Conservation (phyloP, 2,329 filamentous ascomycete genomes). For the Aspergillus novofumigatus region DNA sequence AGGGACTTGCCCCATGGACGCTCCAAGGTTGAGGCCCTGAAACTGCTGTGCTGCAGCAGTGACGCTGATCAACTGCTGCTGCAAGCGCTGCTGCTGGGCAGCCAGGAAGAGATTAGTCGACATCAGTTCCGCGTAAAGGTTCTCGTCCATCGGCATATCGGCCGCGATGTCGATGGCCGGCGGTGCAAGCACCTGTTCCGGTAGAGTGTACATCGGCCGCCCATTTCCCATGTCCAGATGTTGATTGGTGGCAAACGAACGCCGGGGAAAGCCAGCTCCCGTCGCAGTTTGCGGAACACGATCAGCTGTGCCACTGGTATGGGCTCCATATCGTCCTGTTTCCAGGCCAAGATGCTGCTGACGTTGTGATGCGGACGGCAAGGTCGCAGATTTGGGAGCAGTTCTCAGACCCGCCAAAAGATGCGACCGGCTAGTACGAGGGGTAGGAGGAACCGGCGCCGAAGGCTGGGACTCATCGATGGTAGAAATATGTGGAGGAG, state of each 20-base stretch:
- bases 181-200: conserved; percentile 71
- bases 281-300: conserved; percentile 58
- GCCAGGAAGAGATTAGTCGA: conserved; percentile 89
- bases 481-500: conserved; percentile 68
- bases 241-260: conserved; percentile 34
- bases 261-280: conserved; percentile 49
- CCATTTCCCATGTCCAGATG: conserved; percentile 40
- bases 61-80: conserved; percentile 84
- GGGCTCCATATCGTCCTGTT: conserved; percentile 44
- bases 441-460: conserved; percentile 65
- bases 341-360: conserved; percentile 50
- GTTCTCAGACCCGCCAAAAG: conserved; percentile 90
- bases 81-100: conserved; percentile 89
- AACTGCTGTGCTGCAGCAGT: conserved; percentile 81
- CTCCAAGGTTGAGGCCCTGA: conserved; percentile 67
- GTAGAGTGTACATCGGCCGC: conserved; percentile 60
- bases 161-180: conserved; percentile 69
- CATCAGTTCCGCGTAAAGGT: conserved; percentile 80
- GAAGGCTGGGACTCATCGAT: conserved; percentile 62
- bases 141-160: conserved; percentile 76
- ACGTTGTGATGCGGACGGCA: conserved; percentile 62
- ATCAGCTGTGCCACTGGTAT: conserved; percentile 40
- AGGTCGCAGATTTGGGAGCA: conserved; percentile 79
- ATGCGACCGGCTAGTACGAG: conserved; percentile 90
- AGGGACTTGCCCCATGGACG: conserved; percentile 41